Conservation (phyloP, 2,329 filamentous ascomycete species). For the Fusarium sterilihyphosum region DNA sequence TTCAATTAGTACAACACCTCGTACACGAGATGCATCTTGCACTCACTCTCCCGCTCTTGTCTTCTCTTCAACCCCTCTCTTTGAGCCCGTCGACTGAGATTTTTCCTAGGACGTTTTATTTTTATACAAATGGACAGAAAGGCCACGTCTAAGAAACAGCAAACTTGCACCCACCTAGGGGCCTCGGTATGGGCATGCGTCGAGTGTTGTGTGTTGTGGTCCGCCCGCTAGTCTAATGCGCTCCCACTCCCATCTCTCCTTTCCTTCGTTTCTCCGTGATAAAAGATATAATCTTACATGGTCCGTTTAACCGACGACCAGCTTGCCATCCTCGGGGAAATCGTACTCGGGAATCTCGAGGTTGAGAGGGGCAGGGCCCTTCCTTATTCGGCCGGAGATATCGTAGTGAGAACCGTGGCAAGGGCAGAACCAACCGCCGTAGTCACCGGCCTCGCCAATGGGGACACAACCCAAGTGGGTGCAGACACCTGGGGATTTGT, state of each 20-base stretch:
- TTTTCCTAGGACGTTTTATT: conserved; percentile 49
- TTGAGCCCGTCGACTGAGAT: conserved; percentile 37
- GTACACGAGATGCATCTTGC: conserved; percentile 26
- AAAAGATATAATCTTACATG: conserved; percentile 44
- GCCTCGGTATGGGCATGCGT: conserved; percentile 25
- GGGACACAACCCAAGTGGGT: conserved; percentile 99
- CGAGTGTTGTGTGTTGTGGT: conserved; percentile 20
- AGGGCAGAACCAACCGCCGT: conserved; percentile 99
- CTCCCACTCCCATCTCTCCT: conserved; percentile 10
- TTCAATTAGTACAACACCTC: conserved; percentile 41
- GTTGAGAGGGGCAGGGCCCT: conserved; percentile 96
- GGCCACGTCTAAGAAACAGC: conserved; percentile 50
- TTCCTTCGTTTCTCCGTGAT: conserved; percentile 18
- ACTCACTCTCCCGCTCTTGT: conserved; percentile 23
- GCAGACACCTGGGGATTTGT: conserved; percentile 78
- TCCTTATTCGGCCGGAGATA: conserved; percentile 97
- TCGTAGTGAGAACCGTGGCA: conserved; percentile 99
- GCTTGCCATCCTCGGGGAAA: conserved; percentile 88
- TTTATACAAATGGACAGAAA: conserved; percentile 50
- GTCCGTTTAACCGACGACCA: conserved; percentile 86
- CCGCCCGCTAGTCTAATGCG: conserved; percentile 39
- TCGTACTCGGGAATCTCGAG: conserved; percentile 93
- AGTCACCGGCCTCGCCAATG: conserved; percentile 98
- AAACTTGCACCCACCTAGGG: conserved; percentile 40
- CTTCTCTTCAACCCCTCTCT: conserved; percentile 12